Evolutionary conservation across 2,329 filamentous ascomycete genomes (phyloP), one percentile per base, ranked within the genome.

Genomic region (Sarocladium kiliense): DNA sequence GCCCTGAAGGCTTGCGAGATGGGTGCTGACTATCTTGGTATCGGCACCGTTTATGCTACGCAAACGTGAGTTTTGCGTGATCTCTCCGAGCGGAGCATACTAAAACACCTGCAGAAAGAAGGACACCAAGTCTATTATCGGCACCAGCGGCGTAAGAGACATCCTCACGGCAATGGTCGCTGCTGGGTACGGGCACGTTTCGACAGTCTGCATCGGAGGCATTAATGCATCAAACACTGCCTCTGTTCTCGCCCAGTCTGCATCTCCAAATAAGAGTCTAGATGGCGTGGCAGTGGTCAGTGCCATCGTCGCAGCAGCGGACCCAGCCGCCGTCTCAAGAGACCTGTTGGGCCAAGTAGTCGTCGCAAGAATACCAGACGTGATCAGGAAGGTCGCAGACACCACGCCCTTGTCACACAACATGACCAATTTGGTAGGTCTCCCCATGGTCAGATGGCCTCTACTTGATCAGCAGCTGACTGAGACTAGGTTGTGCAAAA

Each of bases 41-140:
- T 97, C 49, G 93, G 94, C 25, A 94, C 93, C 1, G 84, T 97
- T 59, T 97, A 88, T 71, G 83, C 91, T 16, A 97, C 93, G 1
- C 71, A 84, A 50, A 96, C 91, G 81, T 89, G 74, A 69, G 77
- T 72, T 21, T 53, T 50, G 55, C 58, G 59, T 30, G 27, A 26
- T 12, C 19, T 50, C 55, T 5, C 36, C 6, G 36, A n/a, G 36
- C 36, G 30, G 14, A 7, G 30, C 14, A 34, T 39, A n/a, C 36
- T 39, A n/a, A 39, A n/a, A 5, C 18, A 39, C 18, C 18, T 34
- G 25, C 56, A 91, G 87, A 0, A 96, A 97, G 71, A 88, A 87
- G 58, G 89, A 97, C 70, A 91, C 89, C 18, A 96, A 95, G 66
- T 68, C 66, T 59, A 70, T 86, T 61, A 72, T 86, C 49, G 76